These are phyloP conservation scores for Termitomyces heimii DNA, from an alignment of 768 basidiomycete genomes.

Conservation along the genomic window DNA sequence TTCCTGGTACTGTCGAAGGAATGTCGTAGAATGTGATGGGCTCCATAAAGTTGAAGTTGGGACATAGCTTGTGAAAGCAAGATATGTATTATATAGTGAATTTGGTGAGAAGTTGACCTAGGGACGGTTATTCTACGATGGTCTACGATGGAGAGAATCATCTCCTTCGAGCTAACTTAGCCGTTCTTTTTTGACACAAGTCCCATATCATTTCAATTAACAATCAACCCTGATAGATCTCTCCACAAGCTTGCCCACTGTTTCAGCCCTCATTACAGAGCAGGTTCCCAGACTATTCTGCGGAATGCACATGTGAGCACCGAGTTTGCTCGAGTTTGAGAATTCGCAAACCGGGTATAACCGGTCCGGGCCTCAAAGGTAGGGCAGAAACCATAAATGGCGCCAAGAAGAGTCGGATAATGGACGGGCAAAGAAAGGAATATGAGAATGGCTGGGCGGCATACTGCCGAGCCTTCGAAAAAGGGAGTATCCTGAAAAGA, in stretches of 20 bases:
- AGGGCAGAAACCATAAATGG: no score
- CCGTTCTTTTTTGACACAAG: not conserved
- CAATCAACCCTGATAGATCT: not conserved
- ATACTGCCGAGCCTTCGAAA: no score
- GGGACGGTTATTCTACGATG: not conserved
- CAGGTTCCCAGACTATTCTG: not conserved
- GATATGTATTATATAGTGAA: not conserved
- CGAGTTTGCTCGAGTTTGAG: no score
- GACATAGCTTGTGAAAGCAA: not conserved
- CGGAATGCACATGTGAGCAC: not conserved
- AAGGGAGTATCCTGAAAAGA: no score
- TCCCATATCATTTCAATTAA: not conserved
- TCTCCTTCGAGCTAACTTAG: not conserved
- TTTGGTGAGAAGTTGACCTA: not conserved
- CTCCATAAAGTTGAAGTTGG: not conserved
- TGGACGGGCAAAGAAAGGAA: no score
- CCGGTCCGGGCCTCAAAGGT: not conserved
- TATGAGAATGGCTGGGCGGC: no score
- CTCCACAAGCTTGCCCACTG: not conserved
- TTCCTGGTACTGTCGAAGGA: conserved; percentile 18
- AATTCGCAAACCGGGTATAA: not conserved
- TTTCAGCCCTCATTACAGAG: not conserved
- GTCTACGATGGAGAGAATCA: not conserved
- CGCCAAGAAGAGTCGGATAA: no score
- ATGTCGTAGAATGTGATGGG: conserved; percentile 15